A percentile compares a stretch with the other conserved stretches of the same genome.
Conservation (phyloP, 352 stramenopile genomes). For the Globisporangium megalacanthum region DNA sequence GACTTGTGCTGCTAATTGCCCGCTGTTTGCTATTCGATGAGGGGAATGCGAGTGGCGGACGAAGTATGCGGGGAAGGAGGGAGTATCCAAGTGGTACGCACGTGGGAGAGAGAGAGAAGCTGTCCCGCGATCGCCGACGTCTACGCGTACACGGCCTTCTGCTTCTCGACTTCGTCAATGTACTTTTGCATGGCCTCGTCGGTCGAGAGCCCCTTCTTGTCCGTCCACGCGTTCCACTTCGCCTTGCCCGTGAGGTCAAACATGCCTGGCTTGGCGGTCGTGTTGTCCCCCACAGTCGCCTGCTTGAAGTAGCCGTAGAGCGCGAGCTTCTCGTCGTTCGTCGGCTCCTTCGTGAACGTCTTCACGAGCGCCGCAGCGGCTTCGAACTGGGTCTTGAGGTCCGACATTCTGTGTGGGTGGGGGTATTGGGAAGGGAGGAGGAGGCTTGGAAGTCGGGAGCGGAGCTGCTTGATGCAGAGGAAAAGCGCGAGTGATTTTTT, state of each 20-base stretch:
- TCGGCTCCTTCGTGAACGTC: constrained; percentile 74
- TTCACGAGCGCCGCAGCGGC: constrained; percentile 69
- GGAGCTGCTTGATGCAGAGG: constrained; percentile 8
- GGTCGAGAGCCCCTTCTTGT: constrained; percentile 78
- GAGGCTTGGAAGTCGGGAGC: not conserved
- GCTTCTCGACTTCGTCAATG: constrained; percentile 81
- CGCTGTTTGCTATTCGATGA: too few species aligned
- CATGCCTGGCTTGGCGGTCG: constrained; percentile 75
- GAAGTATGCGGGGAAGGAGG: too few species aligned
- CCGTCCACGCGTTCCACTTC: constrained; percentile 87
- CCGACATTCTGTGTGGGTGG: constrained; percentile 45
- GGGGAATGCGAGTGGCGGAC: not conserved
- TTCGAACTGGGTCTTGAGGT: constrained; percentile 83
- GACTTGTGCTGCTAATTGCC: too few species aligned
- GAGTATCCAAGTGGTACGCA: too few species aligned
- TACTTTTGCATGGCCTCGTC: constrained; percentile 87
- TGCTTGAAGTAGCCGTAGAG: constrained; percentile 91
- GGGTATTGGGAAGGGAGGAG: not conserved
- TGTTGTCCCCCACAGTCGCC: constrained; percentile 84
- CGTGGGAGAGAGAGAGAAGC: too few species aligned
- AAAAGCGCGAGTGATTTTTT: constrained; percentile 11
- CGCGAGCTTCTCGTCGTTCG: constrained; percentile 88
- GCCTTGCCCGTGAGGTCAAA: constrained; percentile 84
- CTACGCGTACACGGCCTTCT: constrained; percentile 81
- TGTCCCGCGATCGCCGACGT: not conserved